These are phyloP conservation scores for Moesziomyces antarcticus DNA, from an alignment of 1,284 basidiomycete genomes.

Conservation along the genomic window DNA sequence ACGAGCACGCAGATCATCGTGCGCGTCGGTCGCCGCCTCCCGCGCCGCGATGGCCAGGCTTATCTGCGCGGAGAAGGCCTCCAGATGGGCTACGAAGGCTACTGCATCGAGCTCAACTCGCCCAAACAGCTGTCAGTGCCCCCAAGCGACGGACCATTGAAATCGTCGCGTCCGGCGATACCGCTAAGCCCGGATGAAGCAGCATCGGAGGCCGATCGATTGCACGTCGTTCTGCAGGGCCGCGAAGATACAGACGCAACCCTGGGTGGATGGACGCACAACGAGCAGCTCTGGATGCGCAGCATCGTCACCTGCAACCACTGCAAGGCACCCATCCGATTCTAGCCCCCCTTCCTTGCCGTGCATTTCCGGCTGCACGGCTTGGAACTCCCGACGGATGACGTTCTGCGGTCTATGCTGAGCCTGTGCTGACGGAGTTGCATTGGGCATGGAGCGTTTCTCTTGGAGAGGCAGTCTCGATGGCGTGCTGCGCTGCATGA, in stretches of 20 bases:
- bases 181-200: too few species aligned
- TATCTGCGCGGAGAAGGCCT: constrained; percentile 32
- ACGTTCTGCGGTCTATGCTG: too few species aligned
- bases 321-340: constrained; percentile 28
- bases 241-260: constrained; percentile 14
- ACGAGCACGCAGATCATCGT: constrained; percentile 33
- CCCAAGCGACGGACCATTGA: not conserved
- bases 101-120: constrained; percentile 18
- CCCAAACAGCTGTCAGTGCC: not conserved
- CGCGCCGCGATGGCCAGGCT: constrained; percentile 10
- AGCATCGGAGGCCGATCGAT: not conserved
- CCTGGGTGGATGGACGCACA: constrained; percentile 16
- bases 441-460: too few species aligned
- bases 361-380: not conserved
- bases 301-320: constrained; percentile 37
- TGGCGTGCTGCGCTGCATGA: too few species aligned
- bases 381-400: too few species aligned
- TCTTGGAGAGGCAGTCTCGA: too few species aligned
- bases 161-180: too few species aligned
- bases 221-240: constrained; percentile 35
- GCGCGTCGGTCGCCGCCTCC: constrained; percentile 24
- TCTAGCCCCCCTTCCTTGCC: constrained; percentile 6
- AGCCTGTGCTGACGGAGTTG: too few species aligned
- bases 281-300: constrained; percentile 36
- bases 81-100: constrained; percentile 40